Evolutionary conservation across 192 early-diverging fungal species (phyloP).

Genomic region (Chytriomyces sp.): DNA sequence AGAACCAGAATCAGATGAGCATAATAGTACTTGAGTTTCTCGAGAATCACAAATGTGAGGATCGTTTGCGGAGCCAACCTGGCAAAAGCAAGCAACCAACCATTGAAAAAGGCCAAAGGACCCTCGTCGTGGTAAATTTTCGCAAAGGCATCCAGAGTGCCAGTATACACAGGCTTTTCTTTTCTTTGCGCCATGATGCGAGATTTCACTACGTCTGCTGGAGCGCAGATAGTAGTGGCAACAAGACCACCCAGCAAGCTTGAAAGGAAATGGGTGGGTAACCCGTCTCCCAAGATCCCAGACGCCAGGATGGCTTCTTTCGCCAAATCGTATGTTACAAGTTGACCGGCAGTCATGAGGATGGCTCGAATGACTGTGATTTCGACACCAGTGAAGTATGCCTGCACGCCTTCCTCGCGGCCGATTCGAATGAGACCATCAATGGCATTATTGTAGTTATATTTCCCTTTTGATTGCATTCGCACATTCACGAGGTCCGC

Average conservation of each 20-base stretch:
- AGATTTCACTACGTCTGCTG: constrained; percentile 21
- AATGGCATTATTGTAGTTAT: constrained; percentile 29
- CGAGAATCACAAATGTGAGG: constrained; percentile 18
- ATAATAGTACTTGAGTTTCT: constrained; percentile 8
- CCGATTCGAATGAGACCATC: constrained; percentile 30
- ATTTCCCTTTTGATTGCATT: constrained; percentile 17
- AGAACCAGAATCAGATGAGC: not conserved
- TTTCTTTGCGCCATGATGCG: constrained; percentile 24
- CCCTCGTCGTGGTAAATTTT: constrained; percentile 18
- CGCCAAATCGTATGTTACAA: constrained; percentile 18
- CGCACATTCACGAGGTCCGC: constrained; percentile 28
- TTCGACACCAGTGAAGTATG: constrained; percentile 13
- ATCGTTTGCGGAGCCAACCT: constrained; percentile 26
- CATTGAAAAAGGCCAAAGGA: constrained; percentile 21
- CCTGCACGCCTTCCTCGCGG: constrained; percentile 20
- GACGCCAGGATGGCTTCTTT: not conserved
- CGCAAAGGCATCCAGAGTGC: not conserved
- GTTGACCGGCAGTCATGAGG: constrained; percentile 5
- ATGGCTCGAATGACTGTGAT: constrained; percentile 35
- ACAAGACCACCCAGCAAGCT: constrained; percentile 3
- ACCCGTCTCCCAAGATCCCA: not conserved
- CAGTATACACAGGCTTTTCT: not conserved
- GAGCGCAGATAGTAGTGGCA: constrained; percentile 20
- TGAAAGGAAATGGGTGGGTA: not conserved
- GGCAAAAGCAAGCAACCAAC: constrained; percentile 18